Conservation (phyloP, 2,329 filamentous ascomycete genomes). For the Aspergillus brunneoviolaceus region DNA sequence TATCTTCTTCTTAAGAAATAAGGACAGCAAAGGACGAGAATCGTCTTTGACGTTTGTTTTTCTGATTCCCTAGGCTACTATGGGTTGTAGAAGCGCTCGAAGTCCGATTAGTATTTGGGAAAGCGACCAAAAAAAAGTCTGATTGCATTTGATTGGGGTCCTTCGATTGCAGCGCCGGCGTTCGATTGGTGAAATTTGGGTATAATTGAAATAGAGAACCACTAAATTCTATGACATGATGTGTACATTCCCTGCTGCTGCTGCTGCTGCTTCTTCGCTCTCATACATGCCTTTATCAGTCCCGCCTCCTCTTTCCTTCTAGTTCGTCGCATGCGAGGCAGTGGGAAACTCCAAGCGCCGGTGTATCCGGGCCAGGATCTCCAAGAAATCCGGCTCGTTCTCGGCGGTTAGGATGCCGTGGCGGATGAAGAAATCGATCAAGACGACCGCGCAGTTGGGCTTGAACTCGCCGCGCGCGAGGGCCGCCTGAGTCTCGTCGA, state of each 20-base stretch:
- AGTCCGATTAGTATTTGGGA: slow-evolving; percentile 4
- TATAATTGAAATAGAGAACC: slow-evolving; percentile 38
- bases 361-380: slow-evolving; percentile 74
- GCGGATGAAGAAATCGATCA: slow-evolving; percentile 87
- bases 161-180: slow-evolving; percentile 44
- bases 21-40: slow-evolving; percentile 11
- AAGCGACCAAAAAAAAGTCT: slow-evolving; percentile 20
- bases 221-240: slow-evolving; percentile 18
- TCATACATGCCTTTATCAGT: neutral
- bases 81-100: neutral
- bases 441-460: slow-evolving; percentile 81
- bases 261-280: neutral
- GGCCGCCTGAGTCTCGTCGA: slow-evolving; percentile 72
- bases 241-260: neutral
- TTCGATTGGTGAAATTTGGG: slow-evolving; percentile 36
- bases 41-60: neutral
- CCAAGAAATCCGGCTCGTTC: slow-evolving; percentile 74
- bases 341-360: slow-evolving; percentile 78
- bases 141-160: slow-evolving; percentile 25
- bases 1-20: slow-evolving; percentile 94
- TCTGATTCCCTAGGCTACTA: neutral
- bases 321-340: slow-evolving; percentile 39
- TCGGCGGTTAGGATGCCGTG: slow-evolving; percentile 76
- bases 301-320: neutral
- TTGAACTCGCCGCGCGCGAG: slow-evolving; percentile 79